A percentile compares a stretch with the other conserved stretches of the same genome.
These are phyloP conservation scores for Polytrichum formosum DNA, from an alignment of 225 moss, liverwort and hornwort genomes.

Conservation along the genomic window DNA sequence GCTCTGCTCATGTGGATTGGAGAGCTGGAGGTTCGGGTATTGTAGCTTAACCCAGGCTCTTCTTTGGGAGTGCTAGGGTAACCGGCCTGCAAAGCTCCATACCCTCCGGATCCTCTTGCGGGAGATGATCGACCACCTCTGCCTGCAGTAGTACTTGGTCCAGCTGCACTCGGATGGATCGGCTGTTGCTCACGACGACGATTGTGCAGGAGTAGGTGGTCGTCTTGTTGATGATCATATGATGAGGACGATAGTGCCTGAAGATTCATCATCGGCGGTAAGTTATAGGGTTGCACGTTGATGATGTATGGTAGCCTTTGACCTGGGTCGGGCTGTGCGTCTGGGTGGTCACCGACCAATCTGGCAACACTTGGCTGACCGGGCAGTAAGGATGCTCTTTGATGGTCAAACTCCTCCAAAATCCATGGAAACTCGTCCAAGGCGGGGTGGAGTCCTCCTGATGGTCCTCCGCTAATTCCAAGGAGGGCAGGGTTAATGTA, in stretches of 20 bases:
- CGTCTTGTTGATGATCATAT: background rate
- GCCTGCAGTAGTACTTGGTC: background rate
- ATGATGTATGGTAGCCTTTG: constrained; percentile 22
- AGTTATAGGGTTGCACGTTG: constrained; percentile 4
- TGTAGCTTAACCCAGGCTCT: constrained; percentile 14
- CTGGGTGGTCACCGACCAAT: constrained; percentile 11
- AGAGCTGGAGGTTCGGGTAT: background rate
- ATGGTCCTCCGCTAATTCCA: constrained; percentile 14
- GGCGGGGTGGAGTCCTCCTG: constrained; percentile 14
- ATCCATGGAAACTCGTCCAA: constrained; percentile 59
- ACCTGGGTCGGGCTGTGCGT: constrained; percentile 21
- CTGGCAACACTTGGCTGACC: constrained; percentile 5
- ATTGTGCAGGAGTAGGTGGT: too few relatives aligned
- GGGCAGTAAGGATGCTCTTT: background rate
- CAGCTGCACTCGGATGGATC: too few relatives aligned
- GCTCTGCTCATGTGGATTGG: too few relatives aligned
- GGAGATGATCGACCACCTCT: background rate
- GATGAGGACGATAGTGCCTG: background rate
- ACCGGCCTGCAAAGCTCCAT: background rate
- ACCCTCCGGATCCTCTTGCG: background rate
- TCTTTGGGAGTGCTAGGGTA: constrained; percentile 9
- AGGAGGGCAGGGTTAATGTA: constrained; percentile 24
- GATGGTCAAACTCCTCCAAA: constrained; percentile 43
- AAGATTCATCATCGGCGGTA: background rate
- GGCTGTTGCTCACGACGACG: constrained; percentile 12